phyloP scores from a whole-genome alignment of 352 stramenopile genomes.

The Pythium pyrilobum region DNA sequence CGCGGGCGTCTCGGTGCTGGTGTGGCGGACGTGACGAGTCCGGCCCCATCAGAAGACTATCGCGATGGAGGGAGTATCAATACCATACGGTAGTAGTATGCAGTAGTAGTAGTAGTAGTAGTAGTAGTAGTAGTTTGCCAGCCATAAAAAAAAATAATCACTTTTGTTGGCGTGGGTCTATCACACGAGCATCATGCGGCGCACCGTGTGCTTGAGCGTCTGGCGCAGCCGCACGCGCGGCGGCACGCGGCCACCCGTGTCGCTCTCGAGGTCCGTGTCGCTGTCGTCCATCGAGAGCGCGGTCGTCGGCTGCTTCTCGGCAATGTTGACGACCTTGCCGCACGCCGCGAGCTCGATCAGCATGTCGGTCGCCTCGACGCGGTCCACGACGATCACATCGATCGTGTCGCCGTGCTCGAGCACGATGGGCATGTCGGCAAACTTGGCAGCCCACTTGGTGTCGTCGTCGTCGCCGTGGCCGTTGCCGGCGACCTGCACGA shows the following conservation, averaged over 20 bases:
- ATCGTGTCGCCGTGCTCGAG: constrained; percentile 59
- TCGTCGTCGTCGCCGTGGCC: constrained; percentile 11
- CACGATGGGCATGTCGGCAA: constrained; percentile 45
- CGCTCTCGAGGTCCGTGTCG: constrained; percentile 23
- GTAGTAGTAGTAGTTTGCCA: no score
- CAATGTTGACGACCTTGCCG: constrained; percentile 59
- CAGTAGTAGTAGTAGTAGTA: background rate
- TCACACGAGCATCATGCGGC: constrained; percentile 47
- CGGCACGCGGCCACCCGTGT: constrained; percentile 7
- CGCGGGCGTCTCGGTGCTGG: constrained; percentile 86
- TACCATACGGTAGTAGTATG: no score
- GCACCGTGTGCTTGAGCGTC: constrained; percentile 37
- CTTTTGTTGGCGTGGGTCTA: background rate
- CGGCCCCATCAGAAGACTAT: no score
- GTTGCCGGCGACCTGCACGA: constrained; percentile 42
- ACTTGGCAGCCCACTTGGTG: constrained; percentile 31
- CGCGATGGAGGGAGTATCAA: no score
- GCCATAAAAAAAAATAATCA: background rate
- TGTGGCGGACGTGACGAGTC: constrained; percentile 81
- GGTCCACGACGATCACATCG: constrained; percentile 57
- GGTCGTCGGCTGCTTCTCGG: constrained; percentile 32
- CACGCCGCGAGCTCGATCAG: constrained; percentile 56
- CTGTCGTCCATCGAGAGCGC: constrained; percentile 36
- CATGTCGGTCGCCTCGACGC: constrained; percentile 57
- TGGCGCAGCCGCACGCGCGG: constrained; percentile 26